Evolutionary conservation across 2,329 filamentous ascomycete species (phyloP).

Genomic region (Exophiala alcalophila): DNA sequence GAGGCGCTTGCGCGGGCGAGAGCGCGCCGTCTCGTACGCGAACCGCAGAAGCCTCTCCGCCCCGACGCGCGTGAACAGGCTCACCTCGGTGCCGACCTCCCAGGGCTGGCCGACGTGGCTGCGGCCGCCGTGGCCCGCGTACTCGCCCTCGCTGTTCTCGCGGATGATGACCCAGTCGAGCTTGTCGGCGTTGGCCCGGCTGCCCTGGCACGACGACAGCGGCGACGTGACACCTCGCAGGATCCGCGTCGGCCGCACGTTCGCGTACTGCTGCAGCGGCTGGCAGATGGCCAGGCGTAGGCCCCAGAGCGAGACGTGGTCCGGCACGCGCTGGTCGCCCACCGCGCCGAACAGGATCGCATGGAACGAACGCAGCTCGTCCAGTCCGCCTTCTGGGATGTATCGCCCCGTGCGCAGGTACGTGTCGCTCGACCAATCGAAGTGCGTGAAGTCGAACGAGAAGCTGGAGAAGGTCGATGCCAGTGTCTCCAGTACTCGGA

Average conservation of each 20-base stretch:
- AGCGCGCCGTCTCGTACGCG: constrained; percentile 60
- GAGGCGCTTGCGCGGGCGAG: constrained; percentile 55
- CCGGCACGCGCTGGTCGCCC: constrained; percentile 61
- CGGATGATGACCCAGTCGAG: constrained; percentile 66
- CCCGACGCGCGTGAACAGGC: constrained; percentile 61
- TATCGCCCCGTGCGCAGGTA: constrained; percentile 66
- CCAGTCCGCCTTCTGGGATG: constrained; percentile 59
- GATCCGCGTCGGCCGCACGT: constrained; percentile 62
- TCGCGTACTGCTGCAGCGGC: constrained; percentile 66
- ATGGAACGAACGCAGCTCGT: constrained; percentile 58
- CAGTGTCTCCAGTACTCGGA: constrained; percentile 55
- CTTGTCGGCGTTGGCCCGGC: constrained; percentile 53
- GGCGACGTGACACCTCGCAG: constrained; percentile 60
- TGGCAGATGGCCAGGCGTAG: constrained; percentile 66
- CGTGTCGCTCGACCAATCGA: constrained; percentile 65
- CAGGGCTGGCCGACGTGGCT: constrained; percentile 58
- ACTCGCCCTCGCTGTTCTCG: constrained; percentile 66
- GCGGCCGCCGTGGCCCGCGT: constrained; percentile 62
- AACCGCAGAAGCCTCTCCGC: constrained; percentile 61
- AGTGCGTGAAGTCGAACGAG: constrained; percentile 58
- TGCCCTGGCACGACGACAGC: constrained; percentile 30
- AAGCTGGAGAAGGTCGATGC: constrained; percentile 55
- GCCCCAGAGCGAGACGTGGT: constrained; percentile 66
- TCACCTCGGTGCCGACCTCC: constrained; percentile 62
- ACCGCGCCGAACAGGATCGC: constrained; percentile 68